Percentiles rank a stretch among this genome's conserved stretches.
These are phyloP conservation scores for Suhomyces ambrosiae DNA, from an alignment of 1,139 yeast genomes.

Conservation along the genomic window DNA sequence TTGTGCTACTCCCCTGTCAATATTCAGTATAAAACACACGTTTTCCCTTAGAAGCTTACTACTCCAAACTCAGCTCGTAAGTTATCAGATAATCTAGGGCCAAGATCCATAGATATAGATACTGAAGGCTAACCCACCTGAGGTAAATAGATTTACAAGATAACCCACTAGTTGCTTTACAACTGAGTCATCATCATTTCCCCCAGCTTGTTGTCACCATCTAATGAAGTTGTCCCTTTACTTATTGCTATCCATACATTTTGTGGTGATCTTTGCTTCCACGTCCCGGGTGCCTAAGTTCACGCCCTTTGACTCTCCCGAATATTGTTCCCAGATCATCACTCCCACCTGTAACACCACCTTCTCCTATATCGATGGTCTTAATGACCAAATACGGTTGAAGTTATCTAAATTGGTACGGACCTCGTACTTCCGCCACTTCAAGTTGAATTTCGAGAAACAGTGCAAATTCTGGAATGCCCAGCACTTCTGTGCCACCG, in stretches of 20 bases:
- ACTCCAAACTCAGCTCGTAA: no score
- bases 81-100: no score
- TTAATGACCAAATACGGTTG: conserved; percentile 46
- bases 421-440: conserved; percentile 80
- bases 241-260: conserved; percentile 5
- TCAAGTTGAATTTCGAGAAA: conserved; percentile 81
- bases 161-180: no score
- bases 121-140: no score
- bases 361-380: conserved; percentile 44
- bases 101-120: no score
- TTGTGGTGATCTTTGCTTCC: conserved; percentile 4
- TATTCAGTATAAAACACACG: not conserved
- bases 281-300: conserved; percentile 15
- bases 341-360: conserved; percentile 53
- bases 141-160: no score
- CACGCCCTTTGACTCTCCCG: conserved; percentile 48
- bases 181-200: no score
- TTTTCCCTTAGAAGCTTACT: no score
- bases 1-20: no score
- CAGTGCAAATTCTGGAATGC: conserved; percentile 89
- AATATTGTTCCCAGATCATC: conserved; percentile 50
- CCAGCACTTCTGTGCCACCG: conserved; percentile 85
- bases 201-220: not conserved
- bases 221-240: conserved; percentile 4
- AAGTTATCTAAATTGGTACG: conserved; percentile 57